These are phyloP conservation scores for Wallacemonas sp. DNA, from an alignment of 208 protist species.

Conservation along the genomic window DNA sequence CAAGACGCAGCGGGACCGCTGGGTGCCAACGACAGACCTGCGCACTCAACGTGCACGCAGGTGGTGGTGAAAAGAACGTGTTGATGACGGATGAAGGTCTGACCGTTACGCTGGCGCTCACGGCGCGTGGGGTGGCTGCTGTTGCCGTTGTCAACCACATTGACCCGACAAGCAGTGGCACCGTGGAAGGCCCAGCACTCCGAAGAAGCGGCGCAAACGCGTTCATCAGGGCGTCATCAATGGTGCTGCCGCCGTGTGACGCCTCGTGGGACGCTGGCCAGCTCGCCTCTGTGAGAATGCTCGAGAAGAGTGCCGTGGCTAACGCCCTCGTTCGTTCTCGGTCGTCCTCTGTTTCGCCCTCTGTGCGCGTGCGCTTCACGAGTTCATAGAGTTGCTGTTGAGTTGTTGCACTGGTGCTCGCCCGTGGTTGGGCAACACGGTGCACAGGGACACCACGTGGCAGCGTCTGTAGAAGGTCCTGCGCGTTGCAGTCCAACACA, in stretches of 20 bases:
- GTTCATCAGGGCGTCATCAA: neutral
- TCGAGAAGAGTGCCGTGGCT: neutral
- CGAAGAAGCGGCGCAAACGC: neutral
- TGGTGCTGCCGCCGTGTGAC: neutral
- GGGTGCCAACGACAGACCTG: conserved; percentile 23
- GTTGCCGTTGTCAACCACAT: neutral
- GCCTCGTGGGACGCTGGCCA: neutral
- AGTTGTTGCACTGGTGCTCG: neutral
- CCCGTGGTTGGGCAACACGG: neutral
- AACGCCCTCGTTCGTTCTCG: neutral
- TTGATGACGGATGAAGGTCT: neutral
- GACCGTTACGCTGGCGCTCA: neutral
- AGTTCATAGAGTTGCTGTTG: conserved; percentile 7
- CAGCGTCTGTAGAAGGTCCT: no score
- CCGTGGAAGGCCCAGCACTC: neutral
- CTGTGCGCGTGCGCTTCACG: neutral
- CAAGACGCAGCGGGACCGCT: conserved; percentile 16
- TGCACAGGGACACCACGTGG: neutral
- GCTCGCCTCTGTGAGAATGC: neutral
- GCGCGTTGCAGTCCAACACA: no score
- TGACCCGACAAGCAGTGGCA: neutral
- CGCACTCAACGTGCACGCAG: conserved; percentile 11
- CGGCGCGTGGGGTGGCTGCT: no score
- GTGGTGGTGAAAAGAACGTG: conserved; percentile 14
- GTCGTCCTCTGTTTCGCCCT: neutral